Evolutionary conservation across 371 early-diverging fungal species (phyloP), one percentile per base, ranked within the genome.

Genomic region (Dichotomocladium elegans): DNA sequence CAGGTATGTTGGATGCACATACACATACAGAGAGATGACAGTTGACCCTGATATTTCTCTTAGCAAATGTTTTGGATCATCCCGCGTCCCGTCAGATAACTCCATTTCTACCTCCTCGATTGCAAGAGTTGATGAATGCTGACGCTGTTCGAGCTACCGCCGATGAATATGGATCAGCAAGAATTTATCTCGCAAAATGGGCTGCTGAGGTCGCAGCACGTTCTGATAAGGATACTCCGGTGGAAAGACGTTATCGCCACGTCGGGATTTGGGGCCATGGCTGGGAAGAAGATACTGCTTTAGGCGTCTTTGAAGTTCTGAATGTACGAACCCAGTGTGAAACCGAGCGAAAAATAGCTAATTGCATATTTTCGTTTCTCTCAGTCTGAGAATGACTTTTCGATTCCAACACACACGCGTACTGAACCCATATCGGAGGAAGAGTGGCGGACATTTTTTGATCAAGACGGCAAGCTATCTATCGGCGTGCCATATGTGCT

Each of bases 161-260:
- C 50, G 74, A 82, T 30, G 96, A 96, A 40, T 94, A 93, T 60
- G 93, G 91, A 56, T 76, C 85, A 21, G 95, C 93, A 0, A 78
- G 89, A 1, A 77, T 92, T 9, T 96, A 91, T 54, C 66, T 95
- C 17, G 92, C 92, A 0, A 85, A 84, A 52, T 94, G 90, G 88
- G 93, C 94, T 0, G 85, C 86, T 0, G 84, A 83, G 22, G 64
- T 77, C 24, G 80, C 77, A 17, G 68, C 68, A 8, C 70, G 71
- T 34, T 73, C 77, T 4, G 70, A 70, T 31, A 57, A 61, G 15
- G 43, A 53, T 9, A 51, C 51, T 0, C 64, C 74, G 7, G 37
- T 44, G 3, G 73, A 77, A 3, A 53, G 56, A 43, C 57, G 61
- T 31, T 72, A 72, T 29, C 66, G 69, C 2, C 29, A 64, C 56